phyloP scores from a whole-genome alignment of 257 asterid species.

The Marsdenia floribunda region DNA sequence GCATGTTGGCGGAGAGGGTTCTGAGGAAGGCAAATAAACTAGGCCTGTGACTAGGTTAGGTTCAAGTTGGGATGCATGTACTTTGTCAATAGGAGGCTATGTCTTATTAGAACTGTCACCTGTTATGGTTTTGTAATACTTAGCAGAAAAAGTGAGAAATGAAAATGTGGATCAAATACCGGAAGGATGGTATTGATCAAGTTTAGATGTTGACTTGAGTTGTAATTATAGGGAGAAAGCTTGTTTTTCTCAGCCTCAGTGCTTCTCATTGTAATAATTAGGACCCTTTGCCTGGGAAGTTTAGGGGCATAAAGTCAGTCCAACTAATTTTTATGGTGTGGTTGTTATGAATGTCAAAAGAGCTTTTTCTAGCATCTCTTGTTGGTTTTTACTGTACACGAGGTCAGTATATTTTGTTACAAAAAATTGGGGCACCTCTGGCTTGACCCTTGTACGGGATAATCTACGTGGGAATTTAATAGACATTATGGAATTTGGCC shows the following conservation, averaged over 20 bases:
- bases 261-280: not conserved
- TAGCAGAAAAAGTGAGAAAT: not conserved
- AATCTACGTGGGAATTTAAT: no score
- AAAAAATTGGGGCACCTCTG: not conserved
- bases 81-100: conserved; percentile 4
- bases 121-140: conserved; percentile 7
- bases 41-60: not conserved
- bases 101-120: not conserved
- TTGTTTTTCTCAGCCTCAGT: conserved; percentile 3
- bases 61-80: not conserved
- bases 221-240: conserved; percentile 19
- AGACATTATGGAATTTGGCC: no score
- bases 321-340: not conserved
- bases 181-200: not conserved
- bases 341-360: conserved; percentile 4
- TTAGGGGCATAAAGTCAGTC: not conserved
- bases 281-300: not conserved
- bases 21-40: conserved; percentile 40
- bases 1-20: conserved; percentile 31
- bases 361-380: not conserved
- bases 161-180: not conserved
- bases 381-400: not conserved
- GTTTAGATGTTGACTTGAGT: conserved; percentile 2
- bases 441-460: not conserved
- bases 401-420: not conserved